Percentiles rank a stretch among this genome's conserved stretches.
Conservation (phyloP, 2,329 filamentous ascomycete genomes). For the Alternaria sp. region DNA sequence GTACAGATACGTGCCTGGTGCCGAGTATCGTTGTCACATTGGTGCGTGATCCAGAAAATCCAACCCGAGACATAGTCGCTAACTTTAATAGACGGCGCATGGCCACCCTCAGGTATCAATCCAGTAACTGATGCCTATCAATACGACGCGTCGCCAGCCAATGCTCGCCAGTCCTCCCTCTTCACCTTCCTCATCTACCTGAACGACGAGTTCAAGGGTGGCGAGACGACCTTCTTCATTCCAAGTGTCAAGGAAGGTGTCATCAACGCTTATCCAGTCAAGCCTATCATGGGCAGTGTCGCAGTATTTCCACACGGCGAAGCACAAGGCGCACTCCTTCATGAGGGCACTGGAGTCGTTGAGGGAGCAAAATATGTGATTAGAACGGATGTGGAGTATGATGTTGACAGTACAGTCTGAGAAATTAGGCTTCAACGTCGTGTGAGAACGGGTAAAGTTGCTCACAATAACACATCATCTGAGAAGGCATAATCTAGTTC, state of each 20-base stretch:
- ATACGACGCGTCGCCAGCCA: slow-evolving; percentile 70
- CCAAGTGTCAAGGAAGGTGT: slow-evolving; percentile 70
- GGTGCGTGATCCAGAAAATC: slow-evolving; percentile 33
- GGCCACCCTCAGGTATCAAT: slow-evolving; percentile 73
- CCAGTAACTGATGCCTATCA: slow-evolving; percentile 65
- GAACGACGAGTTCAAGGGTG: slow-evolving; percentile 75
- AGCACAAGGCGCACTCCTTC: slow-evolving; percentile 68
- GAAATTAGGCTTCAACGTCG: not conserved
- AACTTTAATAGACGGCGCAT: slow-evolving; percentile 65
- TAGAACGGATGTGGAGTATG: slow-evolving; percentile 74
- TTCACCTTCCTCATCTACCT: slow-evolving; percentile 75
- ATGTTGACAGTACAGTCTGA: slow-evolving; percentile 54
- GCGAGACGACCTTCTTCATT: slow-evolving; percentile 75
- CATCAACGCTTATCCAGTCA: slow-evolving; percentile 73
- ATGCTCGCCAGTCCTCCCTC: slow-evolving; percentile 69
- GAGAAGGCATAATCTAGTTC: not conserved
- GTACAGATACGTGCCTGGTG: slow-evolving; percentile 75
- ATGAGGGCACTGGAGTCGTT: slow-evolving; percentile 75
- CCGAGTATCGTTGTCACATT: slow-evolving; percentile 75
- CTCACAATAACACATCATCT: too few relatives aligned
- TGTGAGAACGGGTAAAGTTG: not conserved
- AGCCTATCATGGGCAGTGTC: slow-evolving; percentile 72
- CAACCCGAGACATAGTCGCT: not conserved
- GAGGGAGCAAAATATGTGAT: slow-evolving; percentile 74
- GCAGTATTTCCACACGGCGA: slow-evolving; percentile 76